phyloP scores from a whole-genome alignment of 129 eudicot genomes.

The Glebionis coronaria region DNA sequence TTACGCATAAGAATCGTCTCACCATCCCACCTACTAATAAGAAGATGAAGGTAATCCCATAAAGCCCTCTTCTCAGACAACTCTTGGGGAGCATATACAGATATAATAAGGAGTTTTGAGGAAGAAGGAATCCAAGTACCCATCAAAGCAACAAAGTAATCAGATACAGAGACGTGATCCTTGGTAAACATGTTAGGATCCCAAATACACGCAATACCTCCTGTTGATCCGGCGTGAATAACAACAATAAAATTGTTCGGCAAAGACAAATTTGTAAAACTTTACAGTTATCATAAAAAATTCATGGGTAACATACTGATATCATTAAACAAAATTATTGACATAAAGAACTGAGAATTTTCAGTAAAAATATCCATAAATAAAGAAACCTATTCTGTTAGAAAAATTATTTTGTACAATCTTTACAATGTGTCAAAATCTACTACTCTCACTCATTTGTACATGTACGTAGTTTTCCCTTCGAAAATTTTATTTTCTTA shows the following conservation, averaged over 20 bases:
- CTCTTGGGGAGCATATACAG: no score
- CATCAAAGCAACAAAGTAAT: no score
- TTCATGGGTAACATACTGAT: neutral
- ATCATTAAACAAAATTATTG: neutral
- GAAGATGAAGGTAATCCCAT: no score
- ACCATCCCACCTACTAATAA: no score
- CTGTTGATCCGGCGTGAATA: no score
- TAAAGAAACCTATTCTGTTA: constrained; percentile 28
- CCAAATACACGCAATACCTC: no score
- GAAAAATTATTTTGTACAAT: constrained; percentile 36
- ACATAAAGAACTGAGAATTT: neutral
- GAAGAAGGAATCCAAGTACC: no score
- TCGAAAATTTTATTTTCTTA: constrained; percentile 2
- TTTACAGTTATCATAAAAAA: neutral
- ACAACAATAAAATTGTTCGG: neutral
- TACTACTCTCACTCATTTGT: constrained; percentile 44
- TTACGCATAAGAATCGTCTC: no score
- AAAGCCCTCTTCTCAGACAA: no score
- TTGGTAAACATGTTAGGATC: no score
- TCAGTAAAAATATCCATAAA: constrained; percentile 4
- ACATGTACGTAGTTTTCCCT: constrained; percentile 25
- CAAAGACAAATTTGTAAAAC: neutral
- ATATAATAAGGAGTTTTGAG: no score
- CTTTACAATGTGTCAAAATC: constrained; percentile 35
- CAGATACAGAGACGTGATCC: no score